These are phyloP conservation scores for Ramaria sp. DNA, from an alignment of 768 basidiomycete genomes.

Conservation along the genomic window DNA sequence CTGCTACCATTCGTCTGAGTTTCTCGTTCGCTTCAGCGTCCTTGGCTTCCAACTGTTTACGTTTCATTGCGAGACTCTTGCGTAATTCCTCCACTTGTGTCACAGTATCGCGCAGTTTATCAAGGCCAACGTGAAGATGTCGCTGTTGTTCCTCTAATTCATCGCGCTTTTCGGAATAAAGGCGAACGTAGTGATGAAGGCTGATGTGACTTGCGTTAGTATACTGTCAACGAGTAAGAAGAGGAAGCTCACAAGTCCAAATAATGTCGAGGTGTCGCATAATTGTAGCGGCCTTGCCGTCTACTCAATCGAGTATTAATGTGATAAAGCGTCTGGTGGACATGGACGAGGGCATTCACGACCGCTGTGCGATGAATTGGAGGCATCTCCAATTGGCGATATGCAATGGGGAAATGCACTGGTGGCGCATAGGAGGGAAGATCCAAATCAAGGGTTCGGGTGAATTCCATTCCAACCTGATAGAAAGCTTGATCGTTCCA, in stretches of 20 bases:
- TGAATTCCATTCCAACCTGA: slow-evolving; percentile 97
- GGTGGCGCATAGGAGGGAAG: slow-evolving; percentile 73
- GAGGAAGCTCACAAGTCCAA: slow-evolving; percentile 80
- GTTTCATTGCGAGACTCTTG: slow-evolving; percentile 89
- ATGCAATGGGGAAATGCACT: slow-evolving; percentile 77
- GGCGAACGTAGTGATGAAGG: slow-evolving; percentile 92
- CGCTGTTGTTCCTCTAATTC: slow-evolving; percentile 98
- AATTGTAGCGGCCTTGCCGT: slow-evolving; percentile 91
- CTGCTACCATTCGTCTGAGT: slow-evolving; percentile 92
- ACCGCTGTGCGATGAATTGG: slow-evolving; percentile 85
- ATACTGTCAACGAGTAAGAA: not conserved
- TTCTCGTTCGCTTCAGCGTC: slow-evolving; percentile 95
- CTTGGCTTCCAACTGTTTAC: slow-evolving; percentile 86
- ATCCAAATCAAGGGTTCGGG: slow-evolving; percentile 87
- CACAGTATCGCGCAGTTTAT: slow-evolving; percentile 93
- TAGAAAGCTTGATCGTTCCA: slow-evolving; percentile 99
- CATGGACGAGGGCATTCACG: slow-evolving; percentile 86
- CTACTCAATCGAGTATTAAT: slow-evolving; percentile 85
- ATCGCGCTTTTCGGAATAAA: slow-evolving; percentile 93
- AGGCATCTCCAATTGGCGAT: slow-evolving; percentile 75
- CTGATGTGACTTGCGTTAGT: slow-evolving; percentile 30
- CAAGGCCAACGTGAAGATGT: slow-evolving; percentile 94
- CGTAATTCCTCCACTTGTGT: slow-evolving; percentile 94
- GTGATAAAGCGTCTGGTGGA: slow-evolving; percentile 81
- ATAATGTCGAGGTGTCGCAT: slow-evolving; percentile 96